phyloP scores from a whole-genome alignment of 257 asterid species.

The Linaria vulgaris region DNA sequence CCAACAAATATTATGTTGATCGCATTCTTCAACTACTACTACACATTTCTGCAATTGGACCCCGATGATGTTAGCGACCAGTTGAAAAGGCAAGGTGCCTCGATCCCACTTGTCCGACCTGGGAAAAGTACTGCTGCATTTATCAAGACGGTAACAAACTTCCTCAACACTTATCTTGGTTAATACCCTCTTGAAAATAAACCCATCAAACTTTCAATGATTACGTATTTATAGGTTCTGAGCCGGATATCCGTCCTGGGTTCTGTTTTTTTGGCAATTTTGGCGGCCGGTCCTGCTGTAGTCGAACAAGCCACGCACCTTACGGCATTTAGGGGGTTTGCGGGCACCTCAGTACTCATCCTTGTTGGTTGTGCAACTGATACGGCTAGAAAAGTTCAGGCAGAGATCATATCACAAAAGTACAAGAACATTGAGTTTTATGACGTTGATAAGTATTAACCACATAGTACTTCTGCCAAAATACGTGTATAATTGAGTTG shows the following conservation, averaged over 20 bases:
- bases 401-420: conserved; percentile 90
- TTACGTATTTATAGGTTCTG: conserved; percentile 50
- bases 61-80: conserved; percentile 98
- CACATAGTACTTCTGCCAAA: not conserved
- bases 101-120: conserved; percentile 94
- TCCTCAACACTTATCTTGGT: not conserved
- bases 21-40: conserved; percentile 98
- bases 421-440: conserved; percentile 87
- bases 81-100: conserved; percentile 98
- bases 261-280: conserved; percentile 75
- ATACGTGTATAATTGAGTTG: conserved; percentile 18
- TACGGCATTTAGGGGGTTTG: conserved; percentile 93
- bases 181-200: not conserved
- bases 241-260: conserved; percentile 96
- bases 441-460: conserved; percentile 59
- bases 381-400: conserved; percentile 93
- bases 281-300: conserved; percentile 95
- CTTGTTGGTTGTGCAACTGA: conserved; percentile 98
- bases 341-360: conserved; percentile 93
- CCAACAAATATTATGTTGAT: conserved; percentile 83
- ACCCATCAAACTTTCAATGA: not conserved
- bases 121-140: conserved; percentile 89
- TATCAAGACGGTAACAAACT: conserved; percentile 64
- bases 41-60: conserved; percentile 94
- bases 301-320: conserved; percentile 90